Base-by-base conservation (phyloP, 2,329 filamentous ascomycete genomes). In the Botrytis hyacinthi region DNA sequence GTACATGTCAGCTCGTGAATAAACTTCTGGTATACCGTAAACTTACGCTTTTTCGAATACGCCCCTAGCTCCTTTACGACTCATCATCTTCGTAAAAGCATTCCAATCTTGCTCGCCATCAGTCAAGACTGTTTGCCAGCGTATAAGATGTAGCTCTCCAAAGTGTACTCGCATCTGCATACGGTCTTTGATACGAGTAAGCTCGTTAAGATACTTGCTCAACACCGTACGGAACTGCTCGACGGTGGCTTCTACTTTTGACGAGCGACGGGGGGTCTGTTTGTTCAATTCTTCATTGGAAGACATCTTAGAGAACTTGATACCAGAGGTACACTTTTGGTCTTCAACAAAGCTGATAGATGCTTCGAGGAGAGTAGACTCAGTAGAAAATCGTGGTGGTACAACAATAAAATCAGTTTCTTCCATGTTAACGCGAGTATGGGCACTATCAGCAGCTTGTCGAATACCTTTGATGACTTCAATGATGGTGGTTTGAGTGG, bases 121-220 rank as follows among this genome's bases (percentile, higher is more conserved):
- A 26, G 35, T 32, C 57, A 81, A 78, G 6, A 69, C 73, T 29
- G 73, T 73, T 20, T 70, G 76, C 61, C 76, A 80, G 20, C 74
- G 70, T 26, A 42, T 73, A 1, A 82, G 69, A 44, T 75, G 70
- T 14, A 79, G 48, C 59, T 79, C 75, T 26, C 80, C 80, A 71
- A 81, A 81, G 46, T 79, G 76, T 12, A 81, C 75, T 32, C 80
- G 76, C 78, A 82, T 80, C 48, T 76, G 75, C 79, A 81, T 80
- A 75, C 77, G 76, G 40, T 73, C 74, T 46, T 77, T 78, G 5
- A 79, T 42, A 22, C 75, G 74, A 44, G 76, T 76, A 14, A 81
- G 75, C 7, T 62, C 67, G 42, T 71, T 75, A 1, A 80, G 54
- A 62, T 74, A 73, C n/a, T 51, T 48, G 51, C 16, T 76, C 32